phyloP scores from a whole-genome alignment of 1,139 yeast genomes.

The Hemisphaericaspora xylofermentans region DNA sequence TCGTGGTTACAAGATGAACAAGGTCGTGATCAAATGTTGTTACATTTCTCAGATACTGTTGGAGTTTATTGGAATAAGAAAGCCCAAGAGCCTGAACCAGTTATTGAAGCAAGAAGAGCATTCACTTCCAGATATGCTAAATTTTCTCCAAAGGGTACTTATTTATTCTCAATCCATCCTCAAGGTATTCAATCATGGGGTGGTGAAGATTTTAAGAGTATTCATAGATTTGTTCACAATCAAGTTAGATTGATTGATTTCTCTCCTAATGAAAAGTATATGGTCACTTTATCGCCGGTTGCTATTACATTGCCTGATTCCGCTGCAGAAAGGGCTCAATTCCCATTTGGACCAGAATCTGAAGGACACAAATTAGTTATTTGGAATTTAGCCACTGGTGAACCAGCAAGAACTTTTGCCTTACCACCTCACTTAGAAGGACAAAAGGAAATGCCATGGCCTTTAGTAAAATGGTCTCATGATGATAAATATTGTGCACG shows the following conservation, averaged over 20 bases:
- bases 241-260: constrained; percentile 88
- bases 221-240: constrained; percentile 82
- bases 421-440: constrained; percentile 75
- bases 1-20: constrained; percentile 88
- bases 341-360: constrained; percentile 85
- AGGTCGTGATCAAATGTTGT: constrained; percentile 87
- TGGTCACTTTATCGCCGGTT: constrained; percentile 87
- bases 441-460: constrained; percentile 87
- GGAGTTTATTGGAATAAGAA: constrained; percentile 88
- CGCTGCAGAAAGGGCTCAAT: constrained; percentile 59
- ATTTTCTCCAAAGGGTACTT: constrained; percentile 94
- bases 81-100: constrained; percentile 72
- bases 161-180: constrained; percentile 82
- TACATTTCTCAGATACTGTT: constrained; percentile 79
- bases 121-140: constrained; percentile 88
- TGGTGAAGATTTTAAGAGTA: constrained; percentile 73
- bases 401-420: constrained; percentile 88
- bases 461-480: constrained; percentile 92
- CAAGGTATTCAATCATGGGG: constrained; percentile 98
- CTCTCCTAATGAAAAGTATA: constrained; percentile 86
- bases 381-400: constrained; percentile 87
- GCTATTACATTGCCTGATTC: constrained; percentile 75
- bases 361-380: constrained; percentile 93
- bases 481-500: constrained; percentile 96
- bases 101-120: constrained; percentile 72